Percentiles rank a stretch among this genome's conserved stretches.
phyloP scores from a whole-genome alignment of 169 alveolate genomes.

The Plasmodium knowlesi region DNA sequence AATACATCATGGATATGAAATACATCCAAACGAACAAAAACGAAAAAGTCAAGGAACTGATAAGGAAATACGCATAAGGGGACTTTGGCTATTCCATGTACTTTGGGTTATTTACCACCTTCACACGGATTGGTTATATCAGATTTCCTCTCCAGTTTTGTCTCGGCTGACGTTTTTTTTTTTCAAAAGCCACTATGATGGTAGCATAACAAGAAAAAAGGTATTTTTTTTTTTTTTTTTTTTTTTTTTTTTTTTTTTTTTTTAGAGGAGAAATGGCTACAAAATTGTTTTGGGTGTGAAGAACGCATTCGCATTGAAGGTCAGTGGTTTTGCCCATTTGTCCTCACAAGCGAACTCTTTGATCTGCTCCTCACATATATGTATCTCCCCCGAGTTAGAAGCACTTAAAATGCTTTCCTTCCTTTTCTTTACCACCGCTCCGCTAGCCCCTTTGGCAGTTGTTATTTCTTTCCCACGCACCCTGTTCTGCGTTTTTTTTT shows the following conservation, averaged over 20 bases:
- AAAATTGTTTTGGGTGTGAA: not conserved
- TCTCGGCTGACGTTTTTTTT: not conserved
- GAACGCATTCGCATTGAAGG: not conserved
- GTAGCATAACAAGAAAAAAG: too few species aligned
- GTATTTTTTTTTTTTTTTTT: too few species aligned
- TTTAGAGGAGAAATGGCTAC: not conserved
- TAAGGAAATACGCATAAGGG: slow-evolving; percentile 14
- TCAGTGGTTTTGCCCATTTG: not conserved
- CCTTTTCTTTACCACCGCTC: too few species aligned
- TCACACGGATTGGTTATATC: not conserved
- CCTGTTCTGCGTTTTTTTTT: not conserved
- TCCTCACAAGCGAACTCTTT: not conserved
- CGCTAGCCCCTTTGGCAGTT: not conserved
- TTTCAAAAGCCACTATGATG: not conserved
- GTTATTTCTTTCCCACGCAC: not conserved
- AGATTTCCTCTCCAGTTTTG: not conserved
- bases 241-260: too few species aligned
- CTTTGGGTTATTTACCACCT: not conserved
- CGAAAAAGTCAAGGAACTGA: slow-evolving; percentile 60
- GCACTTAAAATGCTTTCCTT: too few species aligned
- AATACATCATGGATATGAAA: slow-evolving; percentile 65
- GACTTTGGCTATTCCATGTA: not conserved
- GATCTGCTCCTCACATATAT: not conserved
- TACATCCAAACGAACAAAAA: slow-evolving; percentile 49
- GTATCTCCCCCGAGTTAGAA: not conserved